A percentile compares a stretch with the other conserved stretches of the same genome.
phyloP scores from a whole-genome alignment of 2,329 filamentous ascomycete species.

The Ilyonectria sp. region DNA sequence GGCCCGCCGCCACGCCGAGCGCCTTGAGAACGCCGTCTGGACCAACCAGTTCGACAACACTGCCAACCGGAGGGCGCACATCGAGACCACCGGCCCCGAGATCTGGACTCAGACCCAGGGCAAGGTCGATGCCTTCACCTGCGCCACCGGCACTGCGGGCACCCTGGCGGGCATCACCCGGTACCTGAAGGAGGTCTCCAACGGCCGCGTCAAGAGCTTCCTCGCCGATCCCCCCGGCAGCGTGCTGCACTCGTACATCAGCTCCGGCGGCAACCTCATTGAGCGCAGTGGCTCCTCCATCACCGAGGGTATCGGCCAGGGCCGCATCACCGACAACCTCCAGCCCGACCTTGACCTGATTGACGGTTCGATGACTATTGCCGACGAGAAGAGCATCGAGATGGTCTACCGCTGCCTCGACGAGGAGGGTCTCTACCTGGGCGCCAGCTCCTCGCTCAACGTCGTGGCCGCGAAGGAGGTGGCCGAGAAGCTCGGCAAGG shows the following conservation, averaged over 20 bases:
- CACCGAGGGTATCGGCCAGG: constrained; percentile 98
- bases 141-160: constrained; percentile 92
- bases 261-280: constrained; percentile 84
- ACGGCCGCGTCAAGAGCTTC: constrained; percentile 86
- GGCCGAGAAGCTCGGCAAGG: constrained; percentile 89
- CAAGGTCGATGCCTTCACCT: constrained; percentile 93
- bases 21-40: constrained; percentile 91
- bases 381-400: constrained; percentile 94
- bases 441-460: constrained; percentile 93
- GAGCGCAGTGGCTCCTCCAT: constrained; percentile 90
- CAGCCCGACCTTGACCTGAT: constrained; percentile 86
- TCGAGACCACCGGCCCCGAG: constrained; percentile 97
- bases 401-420: constrained; percentile 98
- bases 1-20: constrained; percentile 89
- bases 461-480: constrained; percentile 96
- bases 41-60: constrained; percentile 99
- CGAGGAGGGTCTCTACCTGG: constrained; percentile 95
- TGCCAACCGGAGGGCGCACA: constrained; percentile 93
- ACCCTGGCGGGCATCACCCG: constrained; percentile 91
- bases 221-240: constrained; percentile 95
- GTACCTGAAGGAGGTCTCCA: constrained; percentile 87
- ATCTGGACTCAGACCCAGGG: constrained; percentile 95
- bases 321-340: constrained; percentile 95
- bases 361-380: constrained; percentile 87
- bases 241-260: constrained; percentile 93